Percentiles rank a stretch among this genome's conserved stretches.
phyloP scores from a whole-genome alignment of 2,329 filamentous ascomycete genomes.

The Fusarium anthophilum region DNA sequence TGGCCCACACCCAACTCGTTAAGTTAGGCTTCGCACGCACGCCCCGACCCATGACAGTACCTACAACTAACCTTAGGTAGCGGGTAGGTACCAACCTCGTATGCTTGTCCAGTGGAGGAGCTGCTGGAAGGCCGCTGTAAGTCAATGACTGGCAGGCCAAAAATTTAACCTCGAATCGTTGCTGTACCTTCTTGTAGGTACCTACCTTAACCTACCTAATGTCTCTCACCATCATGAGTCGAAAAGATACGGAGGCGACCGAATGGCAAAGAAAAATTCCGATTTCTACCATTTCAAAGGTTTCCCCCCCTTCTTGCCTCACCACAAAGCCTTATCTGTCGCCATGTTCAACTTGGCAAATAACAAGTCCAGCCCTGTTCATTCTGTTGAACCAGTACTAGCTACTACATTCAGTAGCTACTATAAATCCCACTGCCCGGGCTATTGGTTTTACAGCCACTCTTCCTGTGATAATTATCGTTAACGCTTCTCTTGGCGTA shows the following conservation, averaged over 20 bases:
- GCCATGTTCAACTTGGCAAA: background rate
- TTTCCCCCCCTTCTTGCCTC: background rate
- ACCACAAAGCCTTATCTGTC: background rate
- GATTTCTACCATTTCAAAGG: background rate
- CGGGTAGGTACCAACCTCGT: background rate
- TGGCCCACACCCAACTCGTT: constrained; percentile 2
- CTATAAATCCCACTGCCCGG: constrained; percentile 8
- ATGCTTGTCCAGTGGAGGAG: background rate
- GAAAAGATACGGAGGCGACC: constrained; percentile 10
- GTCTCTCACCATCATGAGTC: constrained; percentile 18
- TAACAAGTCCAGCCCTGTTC: constrained; percentile 5
- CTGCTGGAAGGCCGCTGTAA: constrained; percentile 11
- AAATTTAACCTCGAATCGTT: background rate
- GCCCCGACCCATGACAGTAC: background rate
- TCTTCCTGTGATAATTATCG: background rate
- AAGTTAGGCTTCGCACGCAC: background rate
- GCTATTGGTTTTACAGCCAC: constrained; percentile 25
- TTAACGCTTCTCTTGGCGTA: background rate
- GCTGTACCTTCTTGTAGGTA: background rate
- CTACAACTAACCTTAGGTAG: background rate
- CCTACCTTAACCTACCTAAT: too few species aligned
- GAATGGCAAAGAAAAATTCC: background rate
- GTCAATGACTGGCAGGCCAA: background rate
- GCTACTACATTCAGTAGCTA: background rate
- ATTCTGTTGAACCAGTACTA: background rate